Evolutionary conservation across 169 alveolate genomes (phyloP).

Genomic region (Plasmodium vinckei): DNA sequence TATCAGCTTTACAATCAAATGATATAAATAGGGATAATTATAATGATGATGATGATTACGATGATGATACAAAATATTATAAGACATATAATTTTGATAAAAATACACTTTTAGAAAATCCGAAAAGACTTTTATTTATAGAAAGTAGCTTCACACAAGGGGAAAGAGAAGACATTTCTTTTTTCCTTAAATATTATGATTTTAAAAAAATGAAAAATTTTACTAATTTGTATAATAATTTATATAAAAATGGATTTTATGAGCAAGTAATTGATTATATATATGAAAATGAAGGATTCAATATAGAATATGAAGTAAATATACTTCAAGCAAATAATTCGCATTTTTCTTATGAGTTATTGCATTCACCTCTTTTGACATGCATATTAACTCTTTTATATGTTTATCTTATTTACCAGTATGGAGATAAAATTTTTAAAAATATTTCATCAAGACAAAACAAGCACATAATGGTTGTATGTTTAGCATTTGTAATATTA

Average conservation of each 20-base stretch:
- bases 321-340: slow-evolving; percentile 65
- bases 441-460: slow-evolving; percentile 37
- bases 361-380: slow-evolving; percentile 56
- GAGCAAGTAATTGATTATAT: slow-evolving; percentile 65
- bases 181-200: slow-evolving; percentile 49
- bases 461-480: slow-evolving; percentile 52
- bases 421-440: slow-evolving; percentile 52
- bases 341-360: slow-evolving; percentile 64
- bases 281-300: slow-evolving; percentile 67
- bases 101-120: slow-evolving; percentile 64
- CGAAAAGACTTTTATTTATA: slow-evolving; percentile 65
- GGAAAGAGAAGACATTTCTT: slow-evolving; percentile 54
- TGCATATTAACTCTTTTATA: slow-evolving; percentile 50
- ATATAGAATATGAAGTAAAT: slow-evolving; percentile 58
- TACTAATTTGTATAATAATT: slow-evolving; percentile 68
- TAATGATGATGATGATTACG: background rate
- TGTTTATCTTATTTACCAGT: slow-evolving; percentile 37
- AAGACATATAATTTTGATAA: slow-evolving; percentile 47
- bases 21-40: background rate
- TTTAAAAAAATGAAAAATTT: slow-evolving; percentile 65
- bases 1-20: background rate
- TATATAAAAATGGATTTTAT: slow-evolving; percentile 62
- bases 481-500: slow-evolving; percentile 52
- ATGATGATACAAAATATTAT: slow-evolving; percentile 8
- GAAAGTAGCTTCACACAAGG: slow-evolving; percentile 46